Percentiles rank a stretch among this genome's conserved stretches.
Conservation (phyloP, 805 yeast genomes). For the Wickerhamomyces alni region DNA sequence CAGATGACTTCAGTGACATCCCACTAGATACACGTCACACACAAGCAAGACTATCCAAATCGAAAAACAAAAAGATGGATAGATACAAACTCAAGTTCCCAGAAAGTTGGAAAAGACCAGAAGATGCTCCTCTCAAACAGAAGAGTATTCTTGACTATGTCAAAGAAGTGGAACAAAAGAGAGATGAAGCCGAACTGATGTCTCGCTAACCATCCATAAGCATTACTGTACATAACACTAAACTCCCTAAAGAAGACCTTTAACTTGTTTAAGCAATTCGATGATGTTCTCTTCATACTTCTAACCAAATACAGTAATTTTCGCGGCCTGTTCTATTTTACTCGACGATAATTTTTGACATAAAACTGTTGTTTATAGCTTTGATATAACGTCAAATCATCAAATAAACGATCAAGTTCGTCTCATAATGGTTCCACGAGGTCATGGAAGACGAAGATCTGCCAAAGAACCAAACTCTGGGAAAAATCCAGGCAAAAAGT, state of each 20-base stretch:
- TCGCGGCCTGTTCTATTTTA: neutral
- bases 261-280: too few species aligned
- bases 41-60: slow-evolving; percentile 35
- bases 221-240: too few species aligned
- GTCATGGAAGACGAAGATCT: slow-evolving; percentile 19
- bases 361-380: neutral
- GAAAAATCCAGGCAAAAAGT: slow-evolving; percentile 22
- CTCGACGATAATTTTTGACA: neutral
- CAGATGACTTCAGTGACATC: slow-evolving; percentile 65
- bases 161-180: slow-evolving; percentile 3
- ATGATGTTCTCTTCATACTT: neutral
- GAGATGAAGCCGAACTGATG: neutral
- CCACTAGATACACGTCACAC: slow-evolving; percentile 79
- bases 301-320: neutral
- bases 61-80: slow-evolving; percentile 34
- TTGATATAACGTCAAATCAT: slow-evolving; percentile 21
- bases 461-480: slow-evolving; percentile 10
- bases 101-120: slow-evolving; percentile 69
- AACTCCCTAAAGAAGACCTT: too few species aligned
- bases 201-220: too few species aligned
- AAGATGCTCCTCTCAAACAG: slow-evolving; percentile 55
- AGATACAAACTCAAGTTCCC: slow-evolving; percentile 53
- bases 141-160: slow-evolving; percentile 18
- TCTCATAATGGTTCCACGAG: slow-evolving; percentile 20
- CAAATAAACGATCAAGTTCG: neutral